Percentiles rank a stretch among this genome's conserved stretches.
These are phyloP conservation scores for Ceratocystiopsis minuta DNA, from an alignment of 2,329 filamentous ascomycete genomes.

Conservation along the genomic window DNA sequence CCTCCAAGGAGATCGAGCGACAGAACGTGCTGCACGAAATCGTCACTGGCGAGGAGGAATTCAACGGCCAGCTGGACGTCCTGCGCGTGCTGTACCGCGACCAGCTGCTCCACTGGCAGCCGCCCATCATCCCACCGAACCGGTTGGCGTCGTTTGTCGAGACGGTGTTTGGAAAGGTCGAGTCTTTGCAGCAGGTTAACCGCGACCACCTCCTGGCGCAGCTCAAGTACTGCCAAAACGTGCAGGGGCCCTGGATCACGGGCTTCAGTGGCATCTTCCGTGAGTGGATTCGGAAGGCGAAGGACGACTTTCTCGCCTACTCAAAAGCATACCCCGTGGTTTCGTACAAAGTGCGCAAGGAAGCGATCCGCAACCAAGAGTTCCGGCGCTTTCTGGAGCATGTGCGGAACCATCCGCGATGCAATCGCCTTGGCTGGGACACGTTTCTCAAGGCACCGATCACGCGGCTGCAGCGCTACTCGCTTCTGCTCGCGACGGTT, in stretches of 20 bases:
- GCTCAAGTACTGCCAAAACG: slow-evolving; percentile 89
- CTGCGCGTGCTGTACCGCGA: slow-evolving; percentile 74
- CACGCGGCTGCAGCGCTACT: slow-evolving; percentile 79
- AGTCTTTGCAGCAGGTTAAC: slow-evolving; percentile 76
- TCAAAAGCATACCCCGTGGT: slow-evolving; percentile 75
- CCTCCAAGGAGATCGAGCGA: slow-evolving; percentile 76
- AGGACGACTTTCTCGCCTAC: slow-evolving; percentile 77
- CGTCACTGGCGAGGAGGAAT: slow-evolving; percentile 79
- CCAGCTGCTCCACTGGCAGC: slow-evolving; percentile 51
- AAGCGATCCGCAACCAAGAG: slow-evolving; percentile 65
- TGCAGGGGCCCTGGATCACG: slow-evolving; percentile 84
- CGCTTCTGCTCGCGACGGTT: slow-evolving; percentile 65
- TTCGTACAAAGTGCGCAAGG: slow-evolving; percentile 64
- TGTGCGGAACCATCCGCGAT: slow-evolving; percentile 59
- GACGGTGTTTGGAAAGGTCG: slow-evolving; percentile 80
- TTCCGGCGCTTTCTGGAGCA: slow-evolving; percentile 77
- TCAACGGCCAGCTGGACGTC: slow-evolving; percentile 77
- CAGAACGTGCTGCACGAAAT: slow-evolving; percentile 95
- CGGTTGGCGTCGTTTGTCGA: slow-evolving; percentile 62
- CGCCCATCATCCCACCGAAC: slow-evolving; percentile 63
- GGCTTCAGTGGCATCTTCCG: slow-evolving; percentile 96
- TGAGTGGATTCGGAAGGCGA: slow-evolving; percentile 95
- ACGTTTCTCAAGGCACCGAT: slow-evolving; percentile 89
- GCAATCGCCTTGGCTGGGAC: slow-evolving; percentile 76
- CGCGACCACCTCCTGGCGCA: slow-evolving; percentile 84